Percentiles rank a stretch among this genome's conserved stretches.
Evolutionary conservation across 1,284 basidiomycete species (phyloP).

Genomic region (Cutaneotrichosporon sp.): DNA sequence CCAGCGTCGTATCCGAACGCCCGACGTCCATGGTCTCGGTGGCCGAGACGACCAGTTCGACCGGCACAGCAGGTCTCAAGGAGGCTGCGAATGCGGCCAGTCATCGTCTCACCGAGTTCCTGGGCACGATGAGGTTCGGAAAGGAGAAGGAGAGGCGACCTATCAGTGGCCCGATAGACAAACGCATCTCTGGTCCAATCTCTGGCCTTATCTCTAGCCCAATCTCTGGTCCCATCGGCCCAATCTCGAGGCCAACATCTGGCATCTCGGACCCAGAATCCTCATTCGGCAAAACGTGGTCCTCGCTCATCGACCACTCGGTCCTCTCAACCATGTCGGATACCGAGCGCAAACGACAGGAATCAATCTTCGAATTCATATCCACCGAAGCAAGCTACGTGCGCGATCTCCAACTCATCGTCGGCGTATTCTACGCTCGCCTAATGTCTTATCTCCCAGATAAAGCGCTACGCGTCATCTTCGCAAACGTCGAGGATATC

Average conservation of each 20-base stretch:
- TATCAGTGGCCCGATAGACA: background rate
- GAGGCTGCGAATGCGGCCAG: background rate
- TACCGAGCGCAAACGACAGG: conserved; percentile 79
- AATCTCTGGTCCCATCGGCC: conserved; percentile 2
- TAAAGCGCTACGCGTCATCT: conserved; percentile 78
- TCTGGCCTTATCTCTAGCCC: conserved; percentile 12
- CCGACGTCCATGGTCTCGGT: background rate
- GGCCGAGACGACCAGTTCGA: background rate
- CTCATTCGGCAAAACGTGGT: conserved; percentile 69
- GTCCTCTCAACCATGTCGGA: conserved; percentile 73
- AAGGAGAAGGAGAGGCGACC: background rate
- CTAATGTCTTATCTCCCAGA: conserved; percentile 71
- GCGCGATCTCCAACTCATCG: conserved; percentile 81
- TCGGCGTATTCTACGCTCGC: conserved; percentile 77
- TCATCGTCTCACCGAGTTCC: conserved; percentile 32
- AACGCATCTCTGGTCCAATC: background rate
- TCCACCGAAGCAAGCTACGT: conserved; percentile 84
- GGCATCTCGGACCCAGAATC: background rate
- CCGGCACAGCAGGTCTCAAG: background rate
- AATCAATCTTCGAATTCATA: conserved; percentile 87
- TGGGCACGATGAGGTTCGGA: conserved; percentile 16
- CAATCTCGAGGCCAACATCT: no score
- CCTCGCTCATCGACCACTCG: conserved; percentile 77
- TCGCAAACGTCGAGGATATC: conserved; percentile 90
- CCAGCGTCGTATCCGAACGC: background rate